phyloP scores from a whole-genome alignment of 768 basidiomycete genomes.

The Cystobasidium ongulense region DNA sequence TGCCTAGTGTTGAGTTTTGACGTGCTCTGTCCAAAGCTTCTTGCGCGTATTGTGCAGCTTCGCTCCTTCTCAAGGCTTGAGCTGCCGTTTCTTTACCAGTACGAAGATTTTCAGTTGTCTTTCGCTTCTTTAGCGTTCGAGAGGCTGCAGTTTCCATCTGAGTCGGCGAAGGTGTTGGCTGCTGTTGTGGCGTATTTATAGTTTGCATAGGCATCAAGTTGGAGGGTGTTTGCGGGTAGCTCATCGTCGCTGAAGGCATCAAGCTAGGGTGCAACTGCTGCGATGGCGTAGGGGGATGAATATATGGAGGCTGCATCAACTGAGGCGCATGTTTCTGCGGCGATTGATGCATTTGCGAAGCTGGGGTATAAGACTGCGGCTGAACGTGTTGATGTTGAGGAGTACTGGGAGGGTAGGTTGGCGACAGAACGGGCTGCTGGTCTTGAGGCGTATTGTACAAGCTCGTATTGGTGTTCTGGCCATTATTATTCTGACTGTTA shows the following conservation, averaged over 20 bases:
- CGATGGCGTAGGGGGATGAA: neutral
- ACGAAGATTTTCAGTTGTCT: conserved; percentile 30
- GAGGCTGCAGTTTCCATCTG: neutral
- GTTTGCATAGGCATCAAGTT: conserved; percentile 5
- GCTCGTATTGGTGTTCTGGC: neutral
- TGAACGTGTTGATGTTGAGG: neutral
- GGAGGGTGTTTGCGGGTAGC: conserved; percentile 2
- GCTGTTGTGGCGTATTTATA: neutral
- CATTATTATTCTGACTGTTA: neutral
- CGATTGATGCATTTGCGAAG: conserved; percentile 2
- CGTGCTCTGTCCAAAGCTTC: conserved; percentile 14
- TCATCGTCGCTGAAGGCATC: neutral
- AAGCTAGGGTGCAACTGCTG: conserved; percentile 5
- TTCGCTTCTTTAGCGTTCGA: conserved; percentile 28
- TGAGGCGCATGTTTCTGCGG: conserved; percentile 25
- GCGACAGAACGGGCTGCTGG: neutral
- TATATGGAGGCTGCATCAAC: conserved; percentile 28
- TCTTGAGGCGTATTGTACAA: neutral
- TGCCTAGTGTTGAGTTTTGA: conserved; percentile 24
- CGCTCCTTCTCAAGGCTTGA: neutral
- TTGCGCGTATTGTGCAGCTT: conserved; percentile 21
- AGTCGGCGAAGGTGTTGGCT: conserved; percentile 8
- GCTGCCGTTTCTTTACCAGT: neutral
- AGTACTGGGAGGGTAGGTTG: conserved; percentile 3
- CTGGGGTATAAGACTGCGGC: neutral